Percentiles rank a stretch among this genome's conserved stretches.
These are phyloP conservation scores for Colletotrichum sp. DNA, from an alignment of 2,329 filamentous ascomycete genomes.

Conservation along the genomic window DNA sequence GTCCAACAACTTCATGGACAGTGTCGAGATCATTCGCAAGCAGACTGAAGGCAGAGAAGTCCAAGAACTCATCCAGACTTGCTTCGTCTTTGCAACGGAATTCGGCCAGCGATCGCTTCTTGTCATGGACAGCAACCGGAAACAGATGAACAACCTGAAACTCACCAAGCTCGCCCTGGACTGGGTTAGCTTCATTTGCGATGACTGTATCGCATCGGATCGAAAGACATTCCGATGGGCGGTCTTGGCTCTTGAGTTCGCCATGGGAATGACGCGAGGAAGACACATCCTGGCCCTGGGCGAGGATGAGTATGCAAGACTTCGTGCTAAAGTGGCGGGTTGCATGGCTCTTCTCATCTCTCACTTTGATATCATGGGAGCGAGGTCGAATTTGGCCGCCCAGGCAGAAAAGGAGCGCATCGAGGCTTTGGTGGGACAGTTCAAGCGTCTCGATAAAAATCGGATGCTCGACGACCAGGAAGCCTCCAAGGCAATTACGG, in stretches of 20 bases:
- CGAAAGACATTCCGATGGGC: constrained; percentile 98
- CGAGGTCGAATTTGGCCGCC: constrained; percentile 88
- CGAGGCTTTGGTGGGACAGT: constrained; percentile 79
- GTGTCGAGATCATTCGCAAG: constrained; percentile 87
- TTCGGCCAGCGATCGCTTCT: constrained; percentile 94
- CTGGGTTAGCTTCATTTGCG: constrained; percentile 98
- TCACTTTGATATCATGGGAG: constrained; percentile 99
- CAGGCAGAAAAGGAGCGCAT: constrained; percentile 91
- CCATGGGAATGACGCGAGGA: constrained; percentile 95
- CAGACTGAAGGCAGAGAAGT: constrained; percentile 86
- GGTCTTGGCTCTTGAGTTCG: constrained; percentile 92
- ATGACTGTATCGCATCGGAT: constrained; percentile 93
- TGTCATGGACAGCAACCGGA: constrained; percentile 94
- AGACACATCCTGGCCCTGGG: constrained; percentile 91
- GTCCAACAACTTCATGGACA: constrained; percentile 98
- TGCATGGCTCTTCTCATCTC: constrained; percentile 98
- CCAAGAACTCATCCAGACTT: constrained; percentile 95
- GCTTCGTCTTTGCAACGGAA: constrained; percentile 98
- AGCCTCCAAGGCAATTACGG: constrained; percentile 74
- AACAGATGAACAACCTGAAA: constrained; percentile 97
- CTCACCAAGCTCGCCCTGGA: constrained; percentile 91
- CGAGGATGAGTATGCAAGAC: constrained; percentile 82
- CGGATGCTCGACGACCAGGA: constrained; percentile 81
- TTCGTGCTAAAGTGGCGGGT: constrained; percentile 88
- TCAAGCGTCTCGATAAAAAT: constrained; percentile 80